Evolutionary conservation across 169 alveolate species (phyloP).

Genomic region (Babesia ovata): DNA sequence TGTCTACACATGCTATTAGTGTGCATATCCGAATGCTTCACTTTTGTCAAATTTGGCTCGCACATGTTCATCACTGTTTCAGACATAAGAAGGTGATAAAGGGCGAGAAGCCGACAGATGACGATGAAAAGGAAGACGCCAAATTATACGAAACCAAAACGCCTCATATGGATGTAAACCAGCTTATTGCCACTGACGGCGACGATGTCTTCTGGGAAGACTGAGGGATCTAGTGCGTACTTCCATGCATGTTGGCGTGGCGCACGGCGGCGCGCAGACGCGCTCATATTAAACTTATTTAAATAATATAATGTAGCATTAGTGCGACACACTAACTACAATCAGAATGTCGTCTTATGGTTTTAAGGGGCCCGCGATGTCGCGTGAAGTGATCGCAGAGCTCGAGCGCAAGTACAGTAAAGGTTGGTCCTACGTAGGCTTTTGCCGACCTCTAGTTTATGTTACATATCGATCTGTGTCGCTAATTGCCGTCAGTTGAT

Average conservation of each 20-base stretch:
- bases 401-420: slow-evolving; percentile 16
- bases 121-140: slow-evolving; percentile 10
- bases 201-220: slow-evolving; percentile 70
- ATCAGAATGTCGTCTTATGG: slow-evolving; percentile 18
- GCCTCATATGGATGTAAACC: slow-evolving; percentile 64
- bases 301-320: slow-evolving; percentile 1
- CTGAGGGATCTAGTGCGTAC: slow-evolving; percentile 5
- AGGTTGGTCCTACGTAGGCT: neutral
- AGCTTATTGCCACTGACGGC: slow-evolving; percentile 66
- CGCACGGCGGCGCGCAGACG: slow-evolving; percentile 8
- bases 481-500: no score
- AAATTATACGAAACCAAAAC: slow-evolving; percentile 12
- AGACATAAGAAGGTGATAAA: slow-evolving; percentile 30
- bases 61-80: neutral
- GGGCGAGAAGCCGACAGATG: slow-evolving; percentile 19
- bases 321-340: neutral
- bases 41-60: neutral
- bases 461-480: no score
- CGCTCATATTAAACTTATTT: neutral
- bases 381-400: slow-evolving; percentile 28
- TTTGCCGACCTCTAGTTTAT: no score
- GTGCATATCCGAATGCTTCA: no score
- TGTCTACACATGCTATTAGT: no score
- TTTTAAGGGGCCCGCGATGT: slow-evolving; percentile 7
- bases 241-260: slow-evolving; percentile 17